Base-by-base conservation (phyloP, 108 stramenopile species). In the Asterionellopsis glacialis region DNA sequence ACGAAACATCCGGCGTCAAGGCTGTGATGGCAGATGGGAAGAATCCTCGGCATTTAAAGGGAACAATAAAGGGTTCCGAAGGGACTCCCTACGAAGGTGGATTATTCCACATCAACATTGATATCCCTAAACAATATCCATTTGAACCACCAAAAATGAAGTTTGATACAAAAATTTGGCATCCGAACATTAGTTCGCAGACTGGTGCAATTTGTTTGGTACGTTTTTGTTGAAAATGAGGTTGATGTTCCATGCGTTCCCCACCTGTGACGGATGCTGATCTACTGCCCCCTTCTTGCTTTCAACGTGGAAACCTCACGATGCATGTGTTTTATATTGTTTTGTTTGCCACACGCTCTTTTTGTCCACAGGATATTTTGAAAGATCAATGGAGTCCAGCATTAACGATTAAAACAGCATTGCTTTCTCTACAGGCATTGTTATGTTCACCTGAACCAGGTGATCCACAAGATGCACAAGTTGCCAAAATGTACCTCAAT, bases 331-430 rank as follows among this genome's bases (percentile, higher is more conserved):
- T 11, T 53, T 38, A 5, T 48, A n/a, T 63, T 21, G 38, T 43
- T 6, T 14, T 40, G 28, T 69, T 57, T 43, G 28, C 19, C 26
- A 1, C 6, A 14, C 21, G 11, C 11, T 21, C 43, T 66, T 23
- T 51, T 39, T 43, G 12, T 25, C 55, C 13, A 23, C 55, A 93
- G 90, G 97, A 98, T 63, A 98, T 98, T 64, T 73, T 98, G 56
- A 98, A 98, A 76, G 95, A 96, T 66, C 90, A 94, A 59, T 98
- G 97, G 97, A 90, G 91, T 16, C 97, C 97, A 16, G 97, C 97
- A 9, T 64, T 98, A 52, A 98, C 97, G 22, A 97, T 98, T 53
- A 98, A 96, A 63, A 98, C 95, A 0, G 94, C 95, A 26, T 67
- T 98, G 28, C 64, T 96, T 21, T 85, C 83, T 16, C 82, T 98